phyloP scores from a whole-genome alignment of 768 basidiomycete genomes.

The Ramaria rubella region DNA sequence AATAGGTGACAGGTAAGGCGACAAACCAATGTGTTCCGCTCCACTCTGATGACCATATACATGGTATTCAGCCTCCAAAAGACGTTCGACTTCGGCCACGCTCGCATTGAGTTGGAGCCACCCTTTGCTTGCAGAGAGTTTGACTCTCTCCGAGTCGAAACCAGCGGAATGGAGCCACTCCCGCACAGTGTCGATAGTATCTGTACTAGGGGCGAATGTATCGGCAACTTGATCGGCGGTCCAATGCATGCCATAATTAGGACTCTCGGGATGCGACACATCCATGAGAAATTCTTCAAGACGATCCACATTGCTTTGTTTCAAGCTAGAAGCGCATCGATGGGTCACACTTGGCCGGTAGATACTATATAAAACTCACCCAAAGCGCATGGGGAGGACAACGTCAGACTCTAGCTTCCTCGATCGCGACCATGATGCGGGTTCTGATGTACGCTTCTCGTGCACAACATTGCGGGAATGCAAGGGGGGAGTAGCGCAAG shows the following conservation, averaged over 20 bases:
- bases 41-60: constrained; percentile 36
- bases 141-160: constrained; percentile 29
- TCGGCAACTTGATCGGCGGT: constrained; percentile 32
- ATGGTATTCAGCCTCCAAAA: constrained; percentile 37
- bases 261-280: constrained; percentile 39
- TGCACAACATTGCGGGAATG: constrained; percentile 23
- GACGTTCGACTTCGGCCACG: constrained; percentile 36
- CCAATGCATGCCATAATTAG: constrained; percentile 43
- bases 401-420: constrained; percentile 27
- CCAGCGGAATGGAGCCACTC: constrained; percentile 36
- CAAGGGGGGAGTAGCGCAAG: constrained; percentile 2
- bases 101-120: constrained; percentile 39
- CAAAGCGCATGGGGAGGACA: constrained; percentile 39
- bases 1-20: not conserved
- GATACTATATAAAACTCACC: constrained; percentile 11
- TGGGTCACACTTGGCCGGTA: not conserved
- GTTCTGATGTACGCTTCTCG: constrained; percentile 32
- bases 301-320: constrained; percentile 34
- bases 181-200: constrained; percentile 32
- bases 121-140: constrained; percentile 25
- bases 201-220: constrained; percentile 36
- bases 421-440: constrained; percentile 27
- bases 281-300: constrained; percentile 37
- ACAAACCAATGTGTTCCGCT: constrained; percentile 32
- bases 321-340: constrained; percentile 16